Conservation (phyloP, 2,329 filamentous ascomycete species). For the Ophiostoma angusticollis region DNA sequence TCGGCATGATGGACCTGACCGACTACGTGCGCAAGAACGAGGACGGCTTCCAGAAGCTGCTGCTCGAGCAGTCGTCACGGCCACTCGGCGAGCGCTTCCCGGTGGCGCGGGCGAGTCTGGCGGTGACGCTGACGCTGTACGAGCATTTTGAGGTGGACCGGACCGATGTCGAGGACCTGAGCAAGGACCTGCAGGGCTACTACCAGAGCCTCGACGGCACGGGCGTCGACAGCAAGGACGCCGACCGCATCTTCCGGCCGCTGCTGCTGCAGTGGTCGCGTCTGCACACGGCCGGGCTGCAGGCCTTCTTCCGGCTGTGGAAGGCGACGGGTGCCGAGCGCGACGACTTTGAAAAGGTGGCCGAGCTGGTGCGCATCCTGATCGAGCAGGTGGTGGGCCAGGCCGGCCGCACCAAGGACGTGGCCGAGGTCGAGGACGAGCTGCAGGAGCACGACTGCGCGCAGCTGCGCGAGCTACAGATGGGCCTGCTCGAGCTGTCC, state of each 20-base stretch:
- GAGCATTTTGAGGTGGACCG: slow-evolving; percentile 93
- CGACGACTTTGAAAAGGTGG: slow-evolving; percentile 88
- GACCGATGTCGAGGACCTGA: slow-evolving; percentile 64
- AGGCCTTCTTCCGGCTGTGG: slow-evolving; percentile 86
- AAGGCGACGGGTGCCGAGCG: slow-evolving; percentile 72
- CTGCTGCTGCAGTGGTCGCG: slow-evolving; percentile 86
- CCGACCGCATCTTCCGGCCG: slow-evolving; percentile 78
- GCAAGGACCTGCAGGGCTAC: slow-evolving; percentile 40
- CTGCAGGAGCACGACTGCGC: slow-evolving; percentile 70
- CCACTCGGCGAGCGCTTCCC: slow-evolving; percentile 66
- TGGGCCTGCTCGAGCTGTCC: slow-evolving; percentile 79
- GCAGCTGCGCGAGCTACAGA: slow-evolving; percentile 72
- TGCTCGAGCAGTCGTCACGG: slow-evolving; percentile 76
- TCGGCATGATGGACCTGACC: slow-evolving; percentile 95
- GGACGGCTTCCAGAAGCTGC: slow-evolving; percentile 80
- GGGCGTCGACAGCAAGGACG: slow-evolving; percentile 41
- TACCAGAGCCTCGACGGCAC: slow-evolving; percentile 57
- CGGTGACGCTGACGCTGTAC: slow-evolving; percentile 77
- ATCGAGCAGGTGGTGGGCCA: slow-evolving; percentile 81
- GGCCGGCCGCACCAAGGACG: slow-evolving; percentile 67
- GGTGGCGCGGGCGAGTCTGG: slow-evolving; percentile 72
- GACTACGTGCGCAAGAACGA: slow-evolving; percentile 89
- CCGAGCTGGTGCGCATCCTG: slow-evolving; percentile 79
- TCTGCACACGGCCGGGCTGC: slow-evolving; percentile 71
- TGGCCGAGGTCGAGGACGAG: slow-evolving; percentile 81